These are phyloP conservation scores for Phytophthora boehmeriae DNA, from an alignment of 352 stramenopile species.

Conservation along the genomic window DNA sequence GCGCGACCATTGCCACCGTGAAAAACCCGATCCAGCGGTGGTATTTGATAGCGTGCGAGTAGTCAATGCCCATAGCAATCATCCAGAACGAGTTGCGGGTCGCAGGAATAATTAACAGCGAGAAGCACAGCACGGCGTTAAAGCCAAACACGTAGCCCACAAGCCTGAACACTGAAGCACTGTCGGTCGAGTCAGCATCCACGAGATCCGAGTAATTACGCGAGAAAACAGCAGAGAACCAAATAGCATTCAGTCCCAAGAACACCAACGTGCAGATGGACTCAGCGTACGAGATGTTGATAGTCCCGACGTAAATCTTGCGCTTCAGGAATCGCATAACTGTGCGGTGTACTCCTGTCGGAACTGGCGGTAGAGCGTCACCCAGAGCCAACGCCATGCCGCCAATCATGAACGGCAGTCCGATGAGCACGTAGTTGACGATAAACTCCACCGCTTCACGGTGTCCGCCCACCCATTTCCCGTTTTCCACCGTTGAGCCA, in stretches of 20 bases:
- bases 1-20: constrained; percentile 64
- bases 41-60: constrained; percentile 89
- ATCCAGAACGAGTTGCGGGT: constrained; percentile 87
- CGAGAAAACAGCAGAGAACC: constrained; percentile 83
- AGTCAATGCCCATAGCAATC: constrained; percentile 83
- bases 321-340: constrained; percentile 84
- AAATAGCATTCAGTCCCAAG: constrained; percentile 78
- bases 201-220: constrained; percentile 61
- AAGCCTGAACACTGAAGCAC: constrained; percentile 46
- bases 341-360: constrained; percentile 70
- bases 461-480: constrained; percentile 71
- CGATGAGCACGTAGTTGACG: constrained; percentile 73
- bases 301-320: constrained; percentile 68
- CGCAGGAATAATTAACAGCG: constrained; percentile 62
- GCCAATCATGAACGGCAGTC: constrained; percentile 75
- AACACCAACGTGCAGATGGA: constrained; percentile 72
- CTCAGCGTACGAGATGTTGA: constrained; percentile 85
- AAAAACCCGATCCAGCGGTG: constrained; percentile 86
- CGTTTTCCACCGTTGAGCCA: constrained; percentile 51
- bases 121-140: constrained; percentile 76
- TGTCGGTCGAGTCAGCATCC: constrained; percentile 50
- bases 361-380: constrained; percentile 73
- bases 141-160: constrained; percentile 75
- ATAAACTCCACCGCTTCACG: constrained; percentile 80
- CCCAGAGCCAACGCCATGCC: constrained; percentile 67